Evolutionary conservation across 495 filamentous ascomycete species (phyloP).

Genomic region (Aspergillus taichungensis): DNA sequence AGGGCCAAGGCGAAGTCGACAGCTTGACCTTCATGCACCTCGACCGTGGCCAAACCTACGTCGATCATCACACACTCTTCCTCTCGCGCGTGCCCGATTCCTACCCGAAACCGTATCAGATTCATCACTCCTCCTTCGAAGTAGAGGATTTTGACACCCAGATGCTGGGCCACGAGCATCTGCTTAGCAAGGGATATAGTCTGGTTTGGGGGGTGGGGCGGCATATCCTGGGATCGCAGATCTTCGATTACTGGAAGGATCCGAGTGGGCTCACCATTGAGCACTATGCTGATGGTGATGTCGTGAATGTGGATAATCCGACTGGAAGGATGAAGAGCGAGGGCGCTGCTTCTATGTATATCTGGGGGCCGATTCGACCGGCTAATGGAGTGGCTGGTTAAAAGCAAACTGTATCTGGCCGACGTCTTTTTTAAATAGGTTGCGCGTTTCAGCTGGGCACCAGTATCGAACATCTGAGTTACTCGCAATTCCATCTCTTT

Average conservation of each 20-base stretch:
- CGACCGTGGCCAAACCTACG: conserved; percentile 47
- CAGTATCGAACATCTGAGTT: too few relatives aligned
- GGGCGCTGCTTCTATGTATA: conserved; percentile 1
- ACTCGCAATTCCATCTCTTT: too few relatives aligned
- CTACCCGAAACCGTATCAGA: conserved; percentile 24
- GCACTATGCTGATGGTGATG: conserved; percentile 55
- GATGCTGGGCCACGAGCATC: conserved; percentile 63
- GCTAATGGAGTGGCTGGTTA: neutral
- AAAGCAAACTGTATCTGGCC: too few relatives aligned
- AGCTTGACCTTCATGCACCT: conserved; percentile 57
- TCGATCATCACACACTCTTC: conserved; percentile 72
- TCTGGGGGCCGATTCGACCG: conserved; percentile 3
- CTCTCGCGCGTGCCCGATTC: conserved; percentile 44
- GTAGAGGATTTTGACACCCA: conserved; percentile 71
- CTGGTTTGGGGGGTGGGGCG: conserved; percentile 69
- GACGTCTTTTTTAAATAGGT: too few relatives aligned
- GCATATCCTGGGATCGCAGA: conserved; percentile 67
- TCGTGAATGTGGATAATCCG: conserved; percentile 41
- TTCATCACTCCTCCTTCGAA: conserved; percentile 68
- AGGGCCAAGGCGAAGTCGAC: conserved; percentile 26
- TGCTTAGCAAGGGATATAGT: conserved; percentile 52
- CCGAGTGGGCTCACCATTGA: conserved; percentile 49
- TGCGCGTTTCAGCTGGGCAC: too few relatives aligned
- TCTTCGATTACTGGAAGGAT: conserved; percentile 70
- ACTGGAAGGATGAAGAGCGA: conserved; percentile 1